Percentiles rank a stretch among this genome's conserved stretches.
Evolutionary conservation across 768 basidiomycete species (phyloP).

Genomic region (Serendipita vermifera): DNA sequence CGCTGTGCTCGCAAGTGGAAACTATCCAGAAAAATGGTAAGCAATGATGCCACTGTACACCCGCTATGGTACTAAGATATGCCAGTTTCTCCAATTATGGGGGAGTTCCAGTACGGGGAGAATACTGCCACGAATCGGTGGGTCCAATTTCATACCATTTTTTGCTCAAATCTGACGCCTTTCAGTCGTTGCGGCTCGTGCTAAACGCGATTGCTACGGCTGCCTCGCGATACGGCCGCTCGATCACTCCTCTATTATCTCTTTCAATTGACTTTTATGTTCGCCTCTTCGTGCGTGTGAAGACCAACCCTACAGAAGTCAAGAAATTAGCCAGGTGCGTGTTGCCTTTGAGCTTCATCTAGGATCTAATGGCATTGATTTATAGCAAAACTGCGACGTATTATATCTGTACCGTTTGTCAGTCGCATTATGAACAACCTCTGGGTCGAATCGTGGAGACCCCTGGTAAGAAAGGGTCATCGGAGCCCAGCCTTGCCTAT

Average conservation of each 20-base stretch:
- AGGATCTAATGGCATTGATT: background rate
- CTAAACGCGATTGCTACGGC: constrained; percentile 73
- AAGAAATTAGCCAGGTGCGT: constrained; percentile 69
- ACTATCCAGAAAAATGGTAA: constrained; percentile 95
- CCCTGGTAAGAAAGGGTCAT: constrained; percentile 35
- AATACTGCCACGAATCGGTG: constrained; percentile 90
- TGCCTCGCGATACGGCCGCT: constrained; percentile 84
- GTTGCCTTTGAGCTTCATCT: background rate
- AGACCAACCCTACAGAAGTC: constrained; percentile 62
- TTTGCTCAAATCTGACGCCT: background rate
- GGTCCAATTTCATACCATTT: constrained; percentile 20
- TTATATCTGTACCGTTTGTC: constrained; percentile 75
- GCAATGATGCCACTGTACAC: constrained; percentile 15
- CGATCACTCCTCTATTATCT: constrained; percentile 76
- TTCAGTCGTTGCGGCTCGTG: constrained; percentile 80
- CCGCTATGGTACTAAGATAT: background rate
- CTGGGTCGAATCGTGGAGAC: constrained; percentile 63
- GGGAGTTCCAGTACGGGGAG: constrained; percentile 77
- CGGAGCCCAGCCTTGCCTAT: constrained; percentile 48
- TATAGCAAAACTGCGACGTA: constrained; percentile 72
- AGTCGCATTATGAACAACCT: constrained; percentile 70
- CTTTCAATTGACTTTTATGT: constrained; percentile 97
- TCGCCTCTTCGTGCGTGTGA: constrained; percentile 73
- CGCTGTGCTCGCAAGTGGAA: constrained; percentile 81
- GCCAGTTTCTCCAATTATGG: constrained; percentile 89